These are phyloP conservation scores for Gamsiella multidivaricata DNA, from an alignment of 192 early-diverging fungal species.

Conservation along the genomic window DNA sequence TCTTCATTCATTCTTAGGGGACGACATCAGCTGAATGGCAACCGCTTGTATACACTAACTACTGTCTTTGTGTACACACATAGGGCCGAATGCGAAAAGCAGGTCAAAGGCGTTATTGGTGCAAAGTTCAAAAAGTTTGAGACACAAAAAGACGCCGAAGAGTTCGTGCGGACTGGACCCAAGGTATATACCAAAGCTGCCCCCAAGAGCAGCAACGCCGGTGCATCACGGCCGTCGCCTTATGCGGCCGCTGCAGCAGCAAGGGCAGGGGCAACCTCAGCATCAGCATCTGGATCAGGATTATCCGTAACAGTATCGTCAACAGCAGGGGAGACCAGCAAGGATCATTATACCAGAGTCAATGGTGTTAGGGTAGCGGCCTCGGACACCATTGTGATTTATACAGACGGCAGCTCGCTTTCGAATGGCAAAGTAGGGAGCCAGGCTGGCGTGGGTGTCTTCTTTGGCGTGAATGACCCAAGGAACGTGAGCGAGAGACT, in stretches of 20 bases:
- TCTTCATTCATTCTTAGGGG: background rate
- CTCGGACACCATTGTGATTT: conserved; percentile 59
- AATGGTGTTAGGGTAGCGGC: conserved; percentile 20
- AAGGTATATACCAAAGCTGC: conserved; percentile 21
- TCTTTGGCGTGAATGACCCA: conserved; percentile 77
- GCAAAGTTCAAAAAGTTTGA: conserved; percentile 75
- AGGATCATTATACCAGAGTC: conserved; percentile 7
- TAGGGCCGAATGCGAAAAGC: conserved; percentile 73
- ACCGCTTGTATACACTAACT: background rate
- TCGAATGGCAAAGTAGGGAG: conserved; percentile 75
- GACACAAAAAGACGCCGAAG: conserved; percentile 61
- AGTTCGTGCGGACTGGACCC: conserved; percentile 55
- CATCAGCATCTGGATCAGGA: background rate
- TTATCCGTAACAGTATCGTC: background rate
- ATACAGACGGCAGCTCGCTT: conserved; percentile 86
- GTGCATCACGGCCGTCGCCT: conserved; percentile 1
- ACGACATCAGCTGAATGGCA: no score
- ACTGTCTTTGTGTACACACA: background rate
- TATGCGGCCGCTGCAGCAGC: background rate
- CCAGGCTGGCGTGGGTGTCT: conserved; percentile 87
- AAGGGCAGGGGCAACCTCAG: background rate
- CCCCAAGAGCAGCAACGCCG: background rate
- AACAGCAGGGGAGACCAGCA: background rate
- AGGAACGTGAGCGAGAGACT: conserved; percentile 72
- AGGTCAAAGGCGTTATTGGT: conserved; percentile 62